Evolutionary conservation across 306 rosid genomes (phyloP), one percentile per base, ranked within the genome.

Genomic region (Lotus japonicus): DNA sequence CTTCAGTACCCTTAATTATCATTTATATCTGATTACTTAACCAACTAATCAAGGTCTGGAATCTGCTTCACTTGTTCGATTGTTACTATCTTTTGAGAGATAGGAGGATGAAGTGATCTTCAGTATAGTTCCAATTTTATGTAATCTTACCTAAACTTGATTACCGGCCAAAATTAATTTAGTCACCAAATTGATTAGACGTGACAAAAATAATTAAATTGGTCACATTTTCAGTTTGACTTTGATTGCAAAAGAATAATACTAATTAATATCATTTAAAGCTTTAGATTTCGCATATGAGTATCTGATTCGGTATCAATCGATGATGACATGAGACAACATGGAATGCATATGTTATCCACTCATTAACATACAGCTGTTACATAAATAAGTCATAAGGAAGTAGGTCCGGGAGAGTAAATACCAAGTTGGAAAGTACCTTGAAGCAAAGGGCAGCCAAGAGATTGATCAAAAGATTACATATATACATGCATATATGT

Each of bases 371-470:
- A 7, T 66, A 51, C 56, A 35, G 31, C 15, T 77, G 64, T 44
- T 58, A 42, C 11, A 39, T 44, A 8, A 39, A 58, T 7, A 64
- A 14, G 51, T 71, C 68, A 61, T 7, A 52, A 62, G 71, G 18
- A 57, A 58, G 76, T 77, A 42, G 83, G 78, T 31, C 81, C 75
- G 1, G 23, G 23, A 10, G 11, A 73, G 52, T 84, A 68, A 84
- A 75, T 66, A 28, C 59, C 11, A 42, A 50, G 41, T 70, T 70
- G 54, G 72, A 46, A 41, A 65, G 50, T 71, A 16, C 68, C 81
- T 52, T 82, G 6, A 67, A 50, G 73, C 50, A 56, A 61, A 82
- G 81, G 86, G 79, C 44, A 71, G n/a, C 42, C 42, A 38, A 2
- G 11, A 9, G 57, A 31, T 31, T 48, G 23, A 56, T 45, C 5